Conservation (phyloP, 805 yeast genomes). For the Metschnikowia peoriensis region DNA sequence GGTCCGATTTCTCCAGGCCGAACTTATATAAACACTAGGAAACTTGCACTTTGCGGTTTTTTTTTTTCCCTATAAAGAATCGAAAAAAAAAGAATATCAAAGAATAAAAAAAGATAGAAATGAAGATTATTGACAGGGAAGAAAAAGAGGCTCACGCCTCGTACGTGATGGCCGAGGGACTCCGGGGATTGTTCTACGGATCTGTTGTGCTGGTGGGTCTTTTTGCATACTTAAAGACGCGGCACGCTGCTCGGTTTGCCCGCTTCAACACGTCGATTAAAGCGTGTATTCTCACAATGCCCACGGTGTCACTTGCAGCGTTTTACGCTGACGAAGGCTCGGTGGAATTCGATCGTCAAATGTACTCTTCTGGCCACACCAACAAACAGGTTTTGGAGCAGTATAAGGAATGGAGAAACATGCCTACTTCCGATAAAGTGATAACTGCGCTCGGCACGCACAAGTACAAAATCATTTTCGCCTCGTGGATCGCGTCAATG, state of each 20-base stretch:
- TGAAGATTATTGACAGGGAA: conserved; percentile 38
- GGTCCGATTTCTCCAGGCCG: too few species aligned
- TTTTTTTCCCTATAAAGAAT: too few species aligned
- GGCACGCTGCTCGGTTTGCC: conserved; percentile 33
- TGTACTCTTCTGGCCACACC: conserved; percentile 32
- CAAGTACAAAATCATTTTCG: conserved; percentile 36
- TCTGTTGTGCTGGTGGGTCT: conserved; percentile 30
- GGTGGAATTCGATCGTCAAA: conserved; percentile 39
- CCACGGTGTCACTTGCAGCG: conserved; percentile 37
- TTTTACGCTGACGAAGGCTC: conserved; percentile 48
- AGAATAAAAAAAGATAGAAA: conserved; percentile 10
- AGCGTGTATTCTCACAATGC: conserved; percentile 38
- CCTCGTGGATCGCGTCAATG: conserved; percentile 41
- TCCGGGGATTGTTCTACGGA: conserved; percentile 40
- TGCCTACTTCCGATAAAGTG: conserved; percentile 30
- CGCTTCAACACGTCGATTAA: conserved; percentile 39
- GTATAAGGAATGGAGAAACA: conserved; percentile 33
- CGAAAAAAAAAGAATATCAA: too few species aligned
- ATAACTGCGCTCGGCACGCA: conserved; percentile 28
- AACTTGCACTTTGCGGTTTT: too few species aligned
- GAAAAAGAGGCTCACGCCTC: conserved; percentile 41
- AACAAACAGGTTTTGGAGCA: conserved; percentile 33
- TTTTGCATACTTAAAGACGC: conserved; percentile 30
- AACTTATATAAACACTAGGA: too few species aligned
- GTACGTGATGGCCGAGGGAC: conserved; percentile 35